phyloP scores from a whole-genome alignment of 2,329 filamentous ascomycete species.

The Fusarium proliferatum region DNA sequence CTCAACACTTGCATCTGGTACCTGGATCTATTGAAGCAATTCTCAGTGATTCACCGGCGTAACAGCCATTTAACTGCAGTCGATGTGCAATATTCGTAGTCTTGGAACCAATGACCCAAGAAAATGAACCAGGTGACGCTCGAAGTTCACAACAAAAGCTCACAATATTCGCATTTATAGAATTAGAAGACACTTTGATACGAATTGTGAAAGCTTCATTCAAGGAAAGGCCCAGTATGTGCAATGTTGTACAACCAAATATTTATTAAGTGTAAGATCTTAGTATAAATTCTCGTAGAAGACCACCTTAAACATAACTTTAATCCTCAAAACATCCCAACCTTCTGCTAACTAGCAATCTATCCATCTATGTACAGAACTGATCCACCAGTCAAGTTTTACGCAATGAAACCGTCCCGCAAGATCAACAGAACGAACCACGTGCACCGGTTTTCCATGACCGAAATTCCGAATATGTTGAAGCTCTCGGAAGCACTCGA shows the following conservation, averaged over 20 bases:
- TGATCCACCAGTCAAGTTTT: accelerated
- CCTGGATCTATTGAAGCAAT: too few species aligned
- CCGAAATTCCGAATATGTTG: background rate
- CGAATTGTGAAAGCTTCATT: accelerated
- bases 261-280: background rate
- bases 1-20: accelerated
- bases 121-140: background rate
- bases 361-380: background rate
- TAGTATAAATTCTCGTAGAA: background rate
- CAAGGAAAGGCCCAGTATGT: accelerated
- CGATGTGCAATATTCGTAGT: background rate
- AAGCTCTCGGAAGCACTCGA: background rate
- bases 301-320: background rate
- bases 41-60: background rate
- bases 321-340: too few species aligned
- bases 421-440: background rate
- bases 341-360: accelerated
- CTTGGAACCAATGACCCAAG: background rate
- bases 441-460: background rate
- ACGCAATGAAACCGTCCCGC: background rate
- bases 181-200: accelerated
- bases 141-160: too few species aligned
- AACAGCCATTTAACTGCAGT: background rate
- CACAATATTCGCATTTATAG: accelerated
- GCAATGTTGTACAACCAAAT: background rate